Evolutionary conservation across 2,329 filamentous ascomycete genomes (phyloP).

Genomic region (Stagonosporopsis vannaccii): DNA sequence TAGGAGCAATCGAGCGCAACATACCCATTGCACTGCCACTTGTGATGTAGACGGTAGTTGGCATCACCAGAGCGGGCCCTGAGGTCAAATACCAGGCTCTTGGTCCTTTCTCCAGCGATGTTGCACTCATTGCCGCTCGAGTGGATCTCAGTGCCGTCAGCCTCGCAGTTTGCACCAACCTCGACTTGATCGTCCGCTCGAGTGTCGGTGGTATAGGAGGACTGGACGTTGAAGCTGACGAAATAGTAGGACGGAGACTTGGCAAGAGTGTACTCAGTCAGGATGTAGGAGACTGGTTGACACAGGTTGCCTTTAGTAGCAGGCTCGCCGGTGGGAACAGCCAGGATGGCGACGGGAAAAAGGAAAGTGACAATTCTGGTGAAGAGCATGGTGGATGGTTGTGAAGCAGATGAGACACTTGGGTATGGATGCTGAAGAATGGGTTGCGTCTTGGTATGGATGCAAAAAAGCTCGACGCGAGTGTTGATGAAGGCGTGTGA

Average conservation of each 20-base stretch:
- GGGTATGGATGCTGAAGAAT: slow-evolving; percentile 12
- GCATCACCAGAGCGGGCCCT: slow-evolving; percentile 24
- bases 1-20: slow-evolving; percentile 3
- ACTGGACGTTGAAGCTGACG: slow-evolving; percentile 38
- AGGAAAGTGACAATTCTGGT: slow-evolving; percentile 23
- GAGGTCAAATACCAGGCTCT: slow-evolving; percentile 33
- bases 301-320: slow-evolving; percentile 24
- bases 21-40: slow-evolving; percentile 40
- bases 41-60: slow-evolving; percentile 38
- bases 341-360: slow-evolving; percentile 28
- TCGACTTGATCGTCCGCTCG: slow-evolving; percentile 29
- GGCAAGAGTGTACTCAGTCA: slow-evolving; percentile 32
- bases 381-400: slow-evolving; percentile 21
- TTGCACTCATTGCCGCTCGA: slow-evolving; percentile 33
- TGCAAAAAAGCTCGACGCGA: slow-evolving; percentile 6
- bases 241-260: slow-evolving; percentile 19
- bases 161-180: slow-evolving; percentile 28
- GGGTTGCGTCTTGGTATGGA: slow-evolving; percentile 9
- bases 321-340: slow-evolving; percentile 18
- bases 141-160: slow-evolving; percentile 19
- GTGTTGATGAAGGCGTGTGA: slow-evolving; percentile 4
- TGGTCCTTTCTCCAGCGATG: slow-evolving; percentile 20
- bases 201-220: slow-evolving; percentile 25
- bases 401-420: background rate
- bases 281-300: slow-evolving; percentile 34